Evolutionary conservation across 2,329 filamentous ascomycete species (phyloP), one percentile per base, ranked within the genome.

Genomic region (Colletotrichum somersetense): DNA sequence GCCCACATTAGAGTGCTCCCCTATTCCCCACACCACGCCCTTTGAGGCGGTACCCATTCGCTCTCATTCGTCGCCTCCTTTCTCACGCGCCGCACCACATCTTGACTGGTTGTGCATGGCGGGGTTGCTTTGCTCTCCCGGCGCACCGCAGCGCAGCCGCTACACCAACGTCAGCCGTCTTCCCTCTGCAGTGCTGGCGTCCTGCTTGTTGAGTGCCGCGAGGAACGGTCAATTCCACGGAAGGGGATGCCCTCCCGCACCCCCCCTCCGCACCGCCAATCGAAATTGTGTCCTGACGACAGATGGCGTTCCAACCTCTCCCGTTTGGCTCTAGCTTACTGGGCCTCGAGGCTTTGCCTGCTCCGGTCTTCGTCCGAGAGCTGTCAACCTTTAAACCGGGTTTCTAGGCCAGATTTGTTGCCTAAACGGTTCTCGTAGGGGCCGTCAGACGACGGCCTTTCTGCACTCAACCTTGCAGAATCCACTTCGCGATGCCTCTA

Each of bases 81-180:
- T 26, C 42, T 42, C n/a, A 44, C 50, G 20, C 16, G 18, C 30
- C 30, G 30, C 30, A 14, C 50, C 50, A 14, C 26, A 33, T 7
- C 26, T 16, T 23, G 52, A 46, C 56, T 46, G 46, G 46, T 30
- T 44, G 38, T 30, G 46, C 57, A 67, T 67, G 65, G 65, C 65
- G 65, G 65, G 65, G 65, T 67, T 62, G 57, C 20, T 35, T 33
- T 30, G 46, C 56, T 48, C 33, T 18, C 18, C 14, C 38, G 18
- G 46, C 44, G 42, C 48, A 16, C 23, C 12, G n/a, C 48, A 16
- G 44, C 12, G 18, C 50, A 16, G 53, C 30, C 38, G 62, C 44
- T 23, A 23, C 44, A 40, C 35, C 30, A 48, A 33, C 65, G 40
- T 46, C 40, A 55, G 26, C 26, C 5, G 50, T 30, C 26, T 26